Evolutionary conservation across 371 early-diverging fungal species (phyloP), one percentile per base, ranked within the genome.

Genomic region (Mortierella sp.): DNA sequence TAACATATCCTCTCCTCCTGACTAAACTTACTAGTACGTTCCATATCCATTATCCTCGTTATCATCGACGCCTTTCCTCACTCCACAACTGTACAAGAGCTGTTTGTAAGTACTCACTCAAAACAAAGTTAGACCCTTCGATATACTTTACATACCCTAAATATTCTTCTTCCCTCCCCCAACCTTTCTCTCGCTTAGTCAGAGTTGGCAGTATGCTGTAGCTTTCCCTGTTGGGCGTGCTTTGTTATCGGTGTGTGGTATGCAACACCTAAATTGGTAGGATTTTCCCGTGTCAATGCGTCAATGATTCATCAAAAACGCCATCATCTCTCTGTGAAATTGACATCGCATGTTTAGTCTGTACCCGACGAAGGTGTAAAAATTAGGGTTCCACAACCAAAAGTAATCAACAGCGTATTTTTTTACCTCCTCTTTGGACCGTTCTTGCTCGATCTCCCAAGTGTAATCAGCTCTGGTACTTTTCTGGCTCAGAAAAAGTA

Each of bases 191-290:
- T 57, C n/a, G 32, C 37, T 3, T 53, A 78, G 81, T 80, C 81
- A 49, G 81, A 80, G 56, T 65, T 80, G 4, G 75, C 81, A 2
- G 81, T 80, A 8, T 80, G 81, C 49, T 80, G 81, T 54, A 70
- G 75, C 42, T 80, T 80, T 31, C 81, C 81, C 7, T 74, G 75
- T 56, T 80, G 81, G 81, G 81, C 81, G 19, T 80, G 75, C 59
- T 75, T 80, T 45, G 81, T 75, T 28, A 80, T 80, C 35, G 81
- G 81, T 19, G 53, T 80, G 3, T 80, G 81, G 81, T 75, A 80
- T 68, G 81, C 81, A 19, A 80, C 81, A 13, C 81, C 81, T 6
- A 80, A 80, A 28, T 42, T 80, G 70, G 79, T 78, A 72, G 67
- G 76, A 22, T 22, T 45, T 1, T 55, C 7, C 15, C 22, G 23